Evolutionary conservation across 179 eudicot genomes (phyloP).

Genomic region (Silene vulgaris): DNA sequence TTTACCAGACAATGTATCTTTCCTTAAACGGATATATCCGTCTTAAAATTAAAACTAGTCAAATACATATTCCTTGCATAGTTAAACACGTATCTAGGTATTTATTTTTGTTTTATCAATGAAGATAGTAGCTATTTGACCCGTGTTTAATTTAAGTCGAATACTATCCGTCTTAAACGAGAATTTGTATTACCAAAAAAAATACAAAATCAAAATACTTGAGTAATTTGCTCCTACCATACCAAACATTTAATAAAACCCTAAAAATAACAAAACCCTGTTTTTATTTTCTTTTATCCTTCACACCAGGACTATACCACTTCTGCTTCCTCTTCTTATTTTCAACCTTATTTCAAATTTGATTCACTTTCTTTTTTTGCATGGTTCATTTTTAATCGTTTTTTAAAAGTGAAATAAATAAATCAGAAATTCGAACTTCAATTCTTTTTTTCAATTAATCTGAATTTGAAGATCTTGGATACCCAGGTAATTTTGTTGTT

Average conservation of each 20-base stretch:
- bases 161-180: too few relatives aligned
- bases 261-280: not conserved
- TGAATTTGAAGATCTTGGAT: conserved; percentile 9
- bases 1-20: too few relatives aligned
- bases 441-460: not conserved
- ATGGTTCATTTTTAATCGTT: not conserved
- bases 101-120: too few relatives aligned
- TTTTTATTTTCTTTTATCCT: not conserved
- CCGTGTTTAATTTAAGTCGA: too few relatives aligned
- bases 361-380: not conserved
- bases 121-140: too few relatives aligned
- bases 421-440: not conserved
- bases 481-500: conserved; percentile 7
- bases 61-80: too few relatives aligned
- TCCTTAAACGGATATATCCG: too few relatives aligned
- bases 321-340: not conserved
- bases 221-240: too few relatives aligned
- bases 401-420: not conserved
- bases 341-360: not conserved
- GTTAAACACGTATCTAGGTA: too few relatives aligned
- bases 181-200: too few relatives aligned
- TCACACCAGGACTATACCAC: not conserved
- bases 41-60: too few relatives aligned
- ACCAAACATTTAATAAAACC: not conserved
- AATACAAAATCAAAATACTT: too few relatives aligned